Percentiles rank a stretch among this genome's conserved stretches.
These are phyloP conservation scores for Fallopia convolvulus DNA, from an alignment of 148 eudicot species.

Conservation along the genomic window DNA sequence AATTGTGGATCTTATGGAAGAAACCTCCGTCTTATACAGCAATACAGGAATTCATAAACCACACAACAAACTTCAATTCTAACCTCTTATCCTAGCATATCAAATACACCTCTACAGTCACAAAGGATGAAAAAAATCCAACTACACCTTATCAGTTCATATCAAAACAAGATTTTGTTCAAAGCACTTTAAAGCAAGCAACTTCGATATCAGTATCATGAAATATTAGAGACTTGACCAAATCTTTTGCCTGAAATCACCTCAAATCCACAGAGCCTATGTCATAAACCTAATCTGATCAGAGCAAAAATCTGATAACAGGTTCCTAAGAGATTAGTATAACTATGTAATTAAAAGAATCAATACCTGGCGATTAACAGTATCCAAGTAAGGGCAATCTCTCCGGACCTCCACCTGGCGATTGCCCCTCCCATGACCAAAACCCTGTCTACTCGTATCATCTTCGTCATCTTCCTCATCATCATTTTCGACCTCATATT, in stretches of 20 bases:
- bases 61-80: not conserved
- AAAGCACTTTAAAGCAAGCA: not conserved
- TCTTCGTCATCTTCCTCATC: constrained; percentile 31
- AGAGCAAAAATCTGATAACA: not conserved
- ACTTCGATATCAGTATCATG: not conserved
- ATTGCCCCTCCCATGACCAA: constrained; percentile 27
- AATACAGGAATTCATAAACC: not conserved
- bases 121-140: not conserved
- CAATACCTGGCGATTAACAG: constrained; percentile 90
- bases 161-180: not conserved
- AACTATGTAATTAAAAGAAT: not conserved
- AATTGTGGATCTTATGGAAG: not conserved
- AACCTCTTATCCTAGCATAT: not conserved
- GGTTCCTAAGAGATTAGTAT: not conserved
- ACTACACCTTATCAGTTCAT: not conserved
- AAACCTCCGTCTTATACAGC: not conserved
- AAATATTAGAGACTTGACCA: not conserved
- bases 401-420: constrained; percentile 54
- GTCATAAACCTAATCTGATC: not conserved
- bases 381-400: constrained; percentile 92
- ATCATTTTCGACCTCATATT: constrained; percentile 16
- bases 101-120: not conserved
- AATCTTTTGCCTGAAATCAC: not conserved
- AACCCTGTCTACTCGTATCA: constrained; percentile 16
- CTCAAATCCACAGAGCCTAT: not conserved